Base-by-base conservation (phyloP, 129 eudicot genomes). In the Mikania micrantha region DNA sequence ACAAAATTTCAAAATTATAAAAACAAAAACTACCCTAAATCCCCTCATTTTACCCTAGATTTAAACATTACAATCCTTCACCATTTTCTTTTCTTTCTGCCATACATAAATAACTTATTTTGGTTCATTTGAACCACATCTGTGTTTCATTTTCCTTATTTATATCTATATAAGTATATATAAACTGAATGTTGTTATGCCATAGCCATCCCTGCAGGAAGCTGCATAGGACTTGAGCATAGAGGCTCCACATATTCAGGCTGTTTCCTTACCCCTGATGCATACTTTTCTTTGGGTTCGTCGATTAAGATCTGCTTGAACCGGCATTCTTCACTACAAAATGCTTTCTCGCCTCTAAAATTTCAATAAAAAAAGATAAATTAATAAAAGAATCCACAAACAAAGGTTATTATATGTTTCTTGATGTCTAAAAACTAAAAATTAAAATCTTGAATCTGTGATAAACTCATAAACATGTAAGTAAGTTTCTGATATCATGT, bases 291-390 rank as follows among this genome's bases (percentile, higher is more conserved):
- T 73, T 80, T 82, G 75, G 25, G 81, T 71, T 88, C 92, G 60
- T 85, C 89, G 12, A 69, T n/a, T 16, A 70, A 66, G 10, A 88
- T 88, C 42, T 85, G 92, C 66, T 77, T 78, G 89, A 29, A 64
- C 57, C 92, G 89, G 56, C 96, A 88, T 61, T 88, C 87, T 58
- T 79, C 87, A n/a, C 96, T 85, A 74, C 96, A 88, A 74, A 88
- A 88, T 8, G 89, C 96, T 67, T 83, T 85, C 71, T 88, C 96
- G 27, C 96, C 96, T 41, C 96, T 85, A 85, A 63, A 76, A 45
- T 12, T 38, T 7, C 42, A 59, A 22, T 44, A 48, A 6, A 57
- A 60, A 47, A 10, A 32, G 27, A 48, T 20, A 16, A 53, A 53
- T 53, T 53, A 24, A 2, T 21, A 10, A 12, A 47, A 27, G 20